Conservation (phyloP, 2,329 filamentous ascomycete genomes). For the Coniochaeta hoffmannii region DNA sequence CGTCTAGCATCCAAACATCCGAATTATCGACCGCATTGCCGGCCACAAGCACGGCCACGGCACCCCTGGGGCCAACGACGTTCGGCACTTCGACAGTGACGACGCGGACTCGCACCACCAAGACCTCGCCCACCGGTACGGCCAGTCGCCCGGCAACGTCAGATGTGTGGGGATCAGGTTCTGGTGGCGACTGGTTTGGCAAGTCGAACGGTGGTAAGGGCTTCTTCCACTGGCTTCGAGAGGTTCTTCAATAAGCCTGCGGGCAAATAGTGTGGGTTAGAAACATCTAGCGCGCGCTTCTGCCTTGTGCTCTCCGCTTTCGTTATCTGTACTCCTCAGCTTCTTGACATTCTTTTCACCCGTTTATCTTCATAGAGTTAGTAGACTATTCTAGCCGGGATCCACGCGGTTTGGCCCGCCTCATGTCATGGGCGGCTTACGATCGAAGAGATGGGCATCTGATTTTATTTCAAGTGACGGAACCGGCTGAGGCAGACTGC, state of each 20-base stretch:
- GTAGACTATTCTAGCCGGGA: too few relatives aligned
- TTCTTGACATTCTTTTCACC: not conserved
- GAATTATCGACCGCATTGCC: not conserved
- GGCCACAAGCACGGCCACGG: not conserved
- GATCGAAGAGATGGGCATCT: too few relatives aligned
- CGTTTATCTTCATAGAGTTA: not conserved
- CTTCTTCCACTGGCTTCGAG: not conserved
- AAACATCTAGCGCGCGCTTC: not conserved
- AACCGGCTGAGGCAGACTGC: too few relatives aligned
- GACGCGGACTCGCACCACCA: not conserved
- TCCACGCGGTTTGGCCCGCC: too few relatives aligned
- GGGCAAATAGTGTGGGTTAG: not conserved
- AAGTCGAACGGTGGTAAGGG: conserved; percentile 1
- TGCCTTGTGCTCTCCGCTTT: not conserved
- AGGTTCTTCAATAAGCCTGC: not conserved
- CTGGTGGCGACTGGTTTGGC: not conserved
- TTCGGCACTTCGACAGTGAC: not conserved
- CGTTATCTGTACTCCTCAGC: not conserved
- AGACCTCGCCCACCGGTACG: not conserved
- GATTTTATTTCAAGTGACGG: too few relatives aligned
- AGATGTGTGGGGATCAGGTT: not conserved
- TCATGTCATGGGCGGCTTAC: too few relatives aligned
- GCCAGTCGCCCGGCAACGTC: not conserved
- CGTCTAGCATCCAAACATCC: not conserved
- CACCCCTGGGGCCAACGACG: not conserved